Evolutionary conservation across 2,329 filamentous ascomycete species (phyloP), one percentile per base, ranked within the genome.

Genomic region (Diaporthe sp.): DNA sequence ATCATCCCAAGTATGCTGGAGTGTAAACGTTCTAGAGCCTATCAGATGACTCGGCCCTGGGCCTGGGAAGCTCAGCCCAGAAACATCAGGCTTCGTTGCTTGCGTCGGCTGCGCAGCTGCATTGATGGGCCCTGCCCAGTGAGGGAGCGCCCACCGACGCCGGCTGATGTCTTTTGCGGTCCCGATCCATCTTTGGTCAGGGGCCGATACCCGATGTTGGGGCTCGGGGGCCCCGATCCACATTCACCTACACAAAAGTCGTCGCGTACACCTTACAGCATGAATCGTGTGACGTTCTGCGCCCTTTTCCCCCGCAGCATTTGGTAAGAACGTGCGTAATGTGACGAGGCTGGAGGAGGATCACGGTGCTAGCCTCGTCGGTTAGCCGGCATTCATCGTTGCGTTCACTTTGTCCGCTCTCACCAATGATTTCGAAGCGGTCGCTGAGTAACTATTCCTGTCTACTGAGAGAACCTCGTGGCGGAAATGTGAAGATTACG

Each of bases 121-220:
- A 65, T 65, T 65, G 60, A 65, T 46, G 15, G 25, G 9, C 12
- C 8, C 9, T 46, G 22, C 42, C 60, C 15, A 31, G 60, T 31
- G 25, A 19, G 39, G 39, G 39, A 25, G 25, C n/a, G 60, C 25
- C 39, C 25, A 44, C 60, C 39, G 60, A 46, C 3, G 25, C 13
- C 42, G n/a, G 17, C 8, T 13, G 1, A 31, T 28, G 3, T 46
- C 39, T 28, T 65, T 31, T 4, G 25, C 39, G 7, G 25, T 25
- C 25, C 25, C 25, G 2, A 22, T 49, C 42, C 39, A 34, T 46
- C 4, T 65, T 49, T 49, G 61, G 25, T 31, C 25, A 65, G 61
- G 61, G 28, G 42, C 61, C 42, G 61, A 49, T 17, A 46, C 42
- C 61, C 61, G 42, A n/a, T 8, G 25, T 46, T 65, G 61, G 37